phyloP scores from a whole-genome alignment of 208 protist species.

The Wallacemonas collosoma region DNA sequence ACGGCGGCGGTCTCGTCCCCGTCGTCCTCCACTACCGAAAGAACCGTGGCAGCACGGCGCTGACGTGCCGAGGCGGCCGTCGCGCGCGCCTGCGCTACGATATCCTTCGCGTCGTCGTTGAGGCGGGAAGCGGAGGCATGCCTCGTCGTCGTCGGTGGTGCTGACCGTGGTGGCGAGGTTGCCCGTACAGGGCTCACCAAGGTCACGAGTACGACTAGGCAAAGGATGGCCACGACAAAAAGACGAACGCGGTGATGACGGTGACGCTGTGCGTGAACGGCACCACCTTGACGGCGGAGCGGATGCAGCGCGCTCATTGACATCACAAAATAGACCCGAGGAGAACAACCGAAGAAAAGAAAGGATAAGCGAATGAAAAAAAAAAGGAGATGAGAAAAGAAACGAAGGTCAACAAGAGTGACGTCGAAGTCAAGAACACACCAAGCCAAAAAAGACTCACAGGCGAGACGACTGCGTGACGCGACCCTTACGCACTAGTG shows the following conservation, averaged over 20 bases:
- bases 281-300: no score
- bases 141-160: slow-evolving; percentile 5
- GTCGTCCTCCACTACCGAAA: neutral
- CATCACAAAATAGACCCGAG: no score
- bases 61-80: slow-evolving; percentile 1
- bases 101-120: neutral
- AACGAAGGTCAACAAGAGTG: slow-evolving; percentile 1
- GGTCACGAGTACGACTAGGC: slow-evolving; percentile 6
- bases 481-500: no score
- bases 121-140: neutral
- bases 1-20: neutral
- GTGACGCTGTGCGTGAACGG: neutral
- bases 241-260: neutral
- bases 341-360: neutral
- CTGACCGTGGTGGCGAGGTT: neutral
- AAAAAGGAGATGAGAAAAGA: slow-evolving; percentile 11
- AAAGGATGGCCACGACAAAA: neutral
- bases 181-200: neutral
- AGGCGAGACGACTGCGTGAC: no score
- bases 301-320: no score
- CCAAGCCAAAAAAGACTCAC: neutral
- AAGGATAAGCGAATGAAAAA: slow-evolving; percentile 11
- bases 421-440: neutral
- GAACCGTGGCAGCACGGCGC: slow-evolving; percentile 15
- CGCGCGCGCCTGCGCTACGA: neutral